These are phyloP conservation scores for Phytophthora uliginosa DNA, from an alignment of 352 stramenopile genomes.

Conservation along the genomic window DNA sequence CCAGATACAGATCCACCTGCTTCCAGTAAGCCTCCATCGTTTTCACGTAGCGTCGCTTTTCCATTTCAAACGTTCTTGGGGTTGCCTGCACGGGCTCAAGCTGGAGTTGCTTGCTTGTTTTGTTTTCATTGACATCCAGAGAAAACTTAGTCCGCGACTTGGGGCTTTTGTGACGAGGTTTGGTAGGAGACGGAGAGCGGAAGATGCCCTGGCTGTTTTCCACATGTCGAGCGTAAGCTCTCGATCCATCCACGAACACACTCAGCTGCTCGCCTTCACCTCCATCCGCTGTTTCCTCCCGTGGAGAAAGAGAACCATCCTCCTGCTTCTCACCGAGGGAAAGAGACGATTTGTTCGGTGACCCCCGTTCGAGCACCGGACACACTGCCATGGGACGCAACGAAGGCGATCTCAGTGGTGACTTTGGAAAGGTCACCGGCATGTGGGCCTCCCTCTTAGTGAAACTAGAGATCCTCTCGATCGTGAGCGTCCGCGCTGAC, in stretches of 20 bases:
- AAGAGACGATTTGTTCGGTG: constrained; percentile 20
- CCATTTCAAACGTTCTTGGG: constrained; percentile 78
- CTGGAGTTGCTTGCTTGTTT: constrained; percentile 33
- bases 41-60: constrained; percentile 80
- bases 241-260: constrained; percentile 65
- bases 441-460: constrained; percentile 62
- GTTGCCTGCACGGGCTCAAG: constrained; percentile 68
- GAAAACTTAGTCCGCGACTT: constrained; percentile 46
- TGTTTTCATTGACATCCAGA: constrained; percentile 49
- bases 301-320: constrained; percentile 12
- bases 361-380: constrained; percentile 62
- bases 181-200: constrained; percentile 58
- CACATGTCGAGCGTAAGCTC: constrained; percentile 68
- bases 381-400: constrained; percentile 56
- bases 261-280: constrained; percentile 42
- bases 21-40: constrained; percentile 89
- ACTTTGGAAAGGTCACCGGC: constrained; percentile 52
- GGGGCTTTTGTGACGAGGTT: constrained; percentile 38
- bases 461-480: constrained; percentile 78
- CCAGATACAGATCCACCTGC: constrained; percentile 79
- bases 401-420: constrained; percentile 50
- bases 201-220: constrained; percentile 76
- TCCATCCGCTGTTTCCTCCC: constrained; percentile 21
- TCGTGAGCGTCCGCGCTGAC: constrained; percentile 66
- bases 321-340: constrained; percentile 13